Percentiles rank a stretch among this genome's conserved stretches.
Evolutionary conservation across 495 filamentous ascomycete genomes (phyloP).

Genomic region (Trichodelitschia bisporula): DNA sequence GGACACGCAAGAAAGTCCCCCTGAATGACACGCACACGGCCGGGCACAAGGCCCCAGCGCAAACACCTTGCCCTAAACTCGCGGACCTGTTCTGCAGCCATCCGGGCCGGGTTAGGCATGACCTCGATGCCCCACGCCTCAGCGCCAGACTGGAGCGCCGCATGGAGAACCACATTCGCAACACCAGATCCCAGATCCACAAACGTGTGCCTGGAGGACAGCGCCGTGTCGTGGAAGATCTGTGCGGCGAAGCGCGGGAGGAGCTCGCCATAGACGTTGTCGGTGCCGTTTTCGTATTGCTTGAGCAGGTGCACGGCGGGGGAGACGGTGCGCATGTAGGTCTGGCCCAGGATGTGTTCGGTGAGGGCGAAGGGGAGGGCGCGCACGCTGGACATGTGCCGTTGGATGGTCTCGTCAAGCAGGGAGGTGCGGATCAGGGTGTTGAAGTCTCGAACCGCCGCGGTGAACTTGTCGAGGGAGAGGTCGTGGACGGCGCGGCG

Average conservation of each 20-base stretch:
- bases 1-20: constrained; percentile 67
- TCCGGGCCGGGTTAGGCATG: constrained; percentile 26
- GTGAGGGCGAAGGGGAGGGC: constrained; percentile 43
- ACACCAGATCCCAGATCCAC: constrained; percentile 89
- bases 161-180: constrained; percentile 85
- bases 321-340: constrained; percentile 78
- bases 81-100: constrained; percentile 11
- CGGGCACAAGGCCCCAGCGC: constrained; percentile 68
- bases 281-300: constrained; percentile 57
- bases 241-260: constrained; percentile 58
- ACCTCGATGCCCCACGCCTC: constrained; percentile 94
- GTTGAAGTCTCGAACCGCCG: constrained; percentile 55
- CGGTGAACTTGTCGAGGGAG: constrained; percentile 40
- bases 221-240: constrained; percentile 51
- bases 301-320: constrained; percentile 58
- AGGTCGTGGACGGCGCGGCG: constrained; percentile 38
- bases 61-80: constrained; percentile 68
- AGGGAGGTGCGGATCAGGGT: constrained; percentile 11
- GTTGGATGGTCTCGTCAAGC: constrained; percentile 36
- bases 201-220: constrained; percentile 63
- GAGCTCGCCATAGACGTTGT: constrained; percentile 88
- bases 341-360: constrained; percentile 62
- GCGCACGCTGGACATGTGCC: constrained; percentile 38
- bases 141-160: constrained; percentile 77
- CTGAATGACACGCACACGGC: constrained; percentile 51